Percentiles rank a stretch among this genome's conserved stretches.
These are phyloP conservation scores for Sapria himalayana DNA, from an alignment of 345 rosid species.

Conservation along the genomic window DNA sequence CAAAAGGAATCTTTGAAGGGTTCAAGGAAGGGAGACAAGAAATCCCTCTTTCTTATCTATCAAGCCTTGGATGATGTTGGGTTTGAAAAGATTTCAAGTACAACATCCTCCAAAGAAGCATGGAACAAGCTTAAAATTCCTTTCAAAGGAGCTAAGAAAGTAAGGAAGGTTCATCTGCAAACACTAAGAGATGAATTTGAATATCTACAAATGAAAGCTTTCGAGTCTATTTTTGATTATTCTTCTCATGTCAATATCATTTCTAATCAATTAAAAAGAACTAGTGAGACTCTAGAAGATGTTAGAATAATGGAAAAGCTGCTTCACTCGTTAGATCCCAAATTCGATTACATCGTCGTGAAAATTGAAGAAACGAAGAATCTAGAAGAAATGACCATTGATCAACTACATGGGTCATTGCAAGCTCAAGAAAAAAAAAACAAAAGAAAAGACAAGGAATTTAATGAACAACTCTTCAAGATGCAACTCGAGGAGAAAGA, in stretches of 20 bases:
- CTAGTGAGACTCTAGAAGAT: neutral
- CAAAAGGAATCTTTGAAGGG: neutral
- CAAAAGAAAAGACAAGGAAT: neutral
- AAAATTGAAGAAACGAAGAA: constrained; percentile 8
- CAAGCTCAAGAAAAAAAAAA: constrained; percentile 2
- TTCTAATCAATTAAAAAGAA: constrained; percentile 1
- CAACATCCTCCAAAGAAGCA: neutral
- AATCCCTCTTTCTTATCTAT: neutral
- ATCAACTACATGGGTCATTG: constrained; percentile 5
- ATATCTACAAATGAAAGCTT: neutral
- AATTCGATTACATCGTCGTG: constrained; percentile 1
- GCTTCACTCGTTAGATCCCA: neutral
- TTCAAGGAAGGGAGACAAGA: neutral
- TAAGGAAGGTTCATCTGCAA: constrained; percentile 1
- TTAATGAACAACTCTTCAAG: neutral
- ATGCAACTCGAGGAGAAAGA: neutral
- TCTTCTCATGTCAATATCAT: neutral
- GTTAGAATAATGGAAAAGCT: constrained; percentile 3
- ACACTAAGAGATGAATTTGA: neutral
- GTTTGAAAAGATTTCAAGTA: constrained; percentile 1
- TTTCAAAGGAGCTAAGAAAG: constrained; percentile 8
- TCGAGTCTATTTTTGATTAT: neutral
- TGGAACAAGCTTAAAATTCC: constrained; percentile 3
- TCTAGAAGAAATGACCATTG: neutral
- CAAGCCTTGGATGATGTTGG: constrained; percentile 3